Evolutionary conservation across 495 filamentous ascomycete species (phyloP).

Genomic region (Daldinia vernicosa): DNA sequence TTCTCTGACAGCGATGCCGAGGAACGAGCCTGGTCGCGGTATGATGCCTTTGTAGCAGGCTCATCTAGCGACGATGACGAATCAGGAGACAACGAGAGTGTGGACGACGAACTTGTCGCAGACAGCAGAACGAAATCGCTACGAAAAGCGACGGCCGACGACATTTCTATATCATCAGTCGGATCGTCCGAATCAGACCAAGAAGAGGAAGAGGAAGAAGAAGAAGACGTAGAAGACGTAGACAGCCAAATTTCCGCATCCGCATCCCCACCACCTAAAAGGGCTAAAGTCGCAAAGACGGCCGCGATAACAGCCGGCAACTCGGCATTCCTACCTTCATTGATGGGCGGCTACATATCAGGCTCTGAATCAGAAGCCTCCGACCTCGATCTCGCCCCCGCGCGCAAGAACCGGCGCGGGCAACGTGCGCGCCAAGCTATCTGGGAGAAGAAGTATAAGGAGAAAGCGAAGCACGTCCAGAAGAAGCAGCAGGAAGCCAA

Average conservation of each 20-base stretch:
- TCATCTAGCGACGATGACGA: conserved; percentile 55
- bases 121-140: conserved; percentile 37
- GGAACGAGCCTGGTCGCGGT: conserved; percentile 55
- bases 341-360: conserved; percentile 92
- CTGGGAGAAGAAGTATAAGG: conserved; percentile 92
- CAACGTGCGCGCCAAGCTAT: conserved; percentile 85
- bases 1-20: conserved; percentile 64
- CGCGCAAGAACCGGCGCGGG: conserved; percentile 83
- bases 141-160: conserved; percentile 30
- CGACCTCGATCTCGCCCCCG: conserved; percentile 60
- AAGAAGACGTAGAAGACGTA: conserved; percentile 8
- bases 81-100: conserved; percentile 31
- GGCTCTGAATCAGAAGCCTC: conserved; percentile 73
- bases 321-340: conserved; percentile 84
- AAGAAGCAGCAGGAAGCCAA: conserved; percentile 53
- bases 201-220: background rate
- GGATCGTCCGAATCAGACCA: conserved; percentile 11
- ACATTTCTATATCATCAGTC: conserved; percentile 43
- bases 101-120: conserved; percentile 22
- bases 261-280: conserved; percentile 55
- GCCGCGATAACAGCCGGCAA: conserved; percentile 42
- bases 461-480: conserved; percentile 76
- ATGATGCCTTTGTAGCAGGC: conserved; percentile 52
- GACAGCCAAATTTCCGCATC: conserved; percentile 43
- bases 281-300: conserved; percentile 41